phyloP scores from a whole-genome alignment of 2,329 filamentous ascomycete genomes.

The Ophiostoma tasmaniense region DNA sequence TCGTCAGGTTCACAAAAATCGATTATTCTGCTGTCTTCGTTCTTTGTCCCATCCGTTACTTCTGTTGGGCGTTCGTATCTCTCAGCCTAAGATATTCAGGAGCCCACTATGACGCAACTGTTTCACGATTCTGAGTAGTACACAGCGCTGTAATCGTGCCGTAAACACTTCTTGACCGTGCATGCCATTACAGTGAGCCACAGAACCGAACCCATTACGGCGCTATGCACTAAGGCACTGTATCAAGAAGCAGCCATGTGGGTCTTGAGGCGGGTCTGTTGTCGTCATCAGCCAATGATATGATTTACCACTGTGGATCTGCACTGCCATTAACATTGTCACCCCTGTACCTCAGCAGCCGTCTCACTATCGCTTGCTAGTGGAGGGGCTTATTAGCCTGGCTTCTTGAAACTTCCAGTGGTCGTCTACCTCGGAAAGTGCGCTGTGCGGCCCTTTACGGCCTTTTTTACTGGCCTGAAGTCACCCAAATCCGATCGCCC shows the following conservation, averaged over 20 bases:
- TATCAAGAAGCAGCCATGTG: not conserved
- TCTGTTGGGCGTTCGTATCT: not conserved
- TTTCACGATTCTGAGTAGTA: not conserved
- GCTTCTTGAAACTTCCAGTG: not conserved
- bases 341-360: not conserved
- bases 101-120: slow-evolving; percentile 4
- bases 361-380: not conserved
- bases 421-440: not conserved
- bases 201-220: not conserved
- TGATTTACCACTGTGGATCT: not conserved
- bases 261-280: not conserved
- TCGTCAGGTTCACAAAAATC: not conserved
- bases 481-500: not conserved
- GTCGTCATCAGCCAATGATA: not conserved
- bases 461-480: not conserved
- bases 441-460: not conserved
- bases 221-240: not conserved
- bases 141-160: not conserved
- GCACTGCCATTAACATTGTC: not conserved
- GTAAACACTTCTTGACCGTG: not conserved
- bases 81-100: not conserved
- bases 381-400: not conserved
- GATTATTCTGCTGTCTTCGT: not conserved
- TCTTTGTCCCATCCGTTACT: not conserved
- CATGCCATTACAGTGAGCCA: not conserved